Evolutionary conservation across 2,329 filamentous ascomycete genomes (phyloP).

Genomic region (Thermoascus crustaceus): DNA sequence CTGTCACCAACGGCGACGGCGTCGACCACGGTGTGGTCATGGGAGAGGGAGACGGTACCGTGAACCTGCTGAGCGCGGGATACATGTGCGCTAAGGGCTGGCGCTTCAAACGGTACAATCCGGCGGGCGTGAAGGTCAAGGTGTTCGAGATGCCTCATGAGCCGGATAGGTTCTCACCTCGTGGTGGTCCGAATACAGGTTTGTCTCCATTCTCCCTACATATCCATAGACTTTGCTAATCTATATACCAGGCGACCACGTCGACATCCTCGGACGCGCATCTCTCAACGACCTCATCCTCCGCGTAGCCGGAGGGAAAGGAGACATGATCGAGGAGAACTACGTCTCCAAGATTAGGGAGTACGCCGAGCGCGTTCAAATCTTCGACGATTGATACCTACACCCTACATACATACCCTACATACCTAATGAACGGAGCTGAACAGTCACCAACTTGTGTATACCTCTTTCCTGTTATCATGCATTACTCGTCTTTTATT

Average conservation of each 20-base stretch:
- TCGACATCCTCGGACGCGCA: constrained; percentile 86
- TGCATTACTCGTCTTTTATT: neutral
- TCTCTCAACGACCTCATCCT: constrained; percentile 87
- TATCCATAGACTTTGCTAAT: neutral
- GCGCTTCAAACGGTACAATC: constrained; percentile 90
- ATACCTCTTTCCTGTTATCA: neutral
- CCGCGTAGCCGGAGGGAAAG: constrained; percentile 74
- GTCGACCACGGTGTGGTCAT: constrained; percentile 85
- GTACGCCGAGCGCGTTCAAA: constrained; percentile 75
- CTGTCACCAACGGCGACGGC: constrained; percentile 32
- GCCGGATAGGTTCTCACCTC: constrained; percentile 80
- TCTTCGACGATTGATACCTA: constrained; percentile 60
- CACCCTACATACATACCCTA: no score
- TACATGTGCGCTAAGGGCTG: constrained; percentile 98
- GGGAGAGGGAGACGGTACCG: constrained; percentile 93
- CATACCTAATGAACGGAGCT: no score
- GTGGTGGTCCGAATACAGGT: constrained; percentile 60
- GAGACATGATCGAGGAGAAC: constrained; percentile 67
- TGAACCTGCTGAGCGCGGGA: constrained; percentile 80
- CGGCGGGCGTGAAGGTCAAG: constrained; percentile 69
- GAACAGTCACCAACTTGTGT: neutral
- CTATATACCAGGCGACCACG: constrained; percentile 64
- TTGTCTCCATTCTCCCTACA: constrained; percentile 12
- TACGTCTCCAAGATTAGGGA: constrained; percentile 73
- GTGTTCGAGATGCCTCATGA: constrained; percentile 96